These are phyloP conservation scores for Debaryomyces psychrophilus DNA, from an alignment of 1,139 yeast genomes.

Conservation along the genomic window DNA sequence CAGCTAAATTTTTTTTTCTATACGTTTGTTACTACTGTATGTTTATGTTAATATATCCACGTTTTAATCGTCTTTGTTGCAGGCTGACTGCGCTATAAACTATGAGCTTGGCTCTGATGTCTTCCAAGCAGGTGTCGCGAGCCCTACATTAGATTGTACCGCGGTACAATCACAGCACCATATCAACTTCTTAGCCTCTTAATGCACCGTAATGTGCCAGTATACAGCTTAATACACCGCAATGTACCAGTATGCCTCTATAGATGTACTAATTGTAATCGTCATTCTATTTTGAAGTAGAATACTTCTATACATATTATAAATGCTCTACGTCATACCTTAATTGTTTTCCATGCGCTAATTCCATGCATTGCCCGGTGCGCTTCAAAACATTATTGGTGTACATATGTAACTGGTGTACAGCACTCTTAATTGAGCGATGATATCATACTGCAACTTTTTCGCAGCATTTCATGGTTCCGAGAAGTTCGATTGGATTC, in stretches of 20 bases:
- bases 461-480: conserved; percentile 5
- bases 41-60: conserved; percentile 5
- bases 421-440: background rate
- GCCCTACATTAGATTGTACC: no score
- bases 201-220: background rate
- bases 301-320: background rate
- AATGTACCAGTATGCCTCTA: no score
- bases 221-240: no score
- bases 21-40: conserved; percentile 1
- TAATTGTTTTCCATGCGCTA: background rate
- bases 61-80: background rate
- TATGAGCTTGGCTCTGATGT: no score
- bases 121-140: no score
- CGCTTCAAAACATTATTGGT: background rate
- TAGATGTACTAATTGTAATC: background rate
- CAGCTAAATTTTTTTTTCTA: background rate
- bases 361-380: conserved; percentile 1
- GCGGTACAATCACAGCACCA: no score
- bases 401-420: conserved; percentile 1
- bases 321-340: background rate
- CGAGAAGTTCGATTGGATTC: conserved; percentile 8
- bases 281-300: background rate
- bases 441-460: conserved; percentile 8
- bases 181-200: no score
- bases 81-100: background rate